These are phyloP conservation scores for Cordyceps militaris DNA, from an alignment of 2,329 filamentous ascomycete species.

Conservation along the genomic window DNA sequence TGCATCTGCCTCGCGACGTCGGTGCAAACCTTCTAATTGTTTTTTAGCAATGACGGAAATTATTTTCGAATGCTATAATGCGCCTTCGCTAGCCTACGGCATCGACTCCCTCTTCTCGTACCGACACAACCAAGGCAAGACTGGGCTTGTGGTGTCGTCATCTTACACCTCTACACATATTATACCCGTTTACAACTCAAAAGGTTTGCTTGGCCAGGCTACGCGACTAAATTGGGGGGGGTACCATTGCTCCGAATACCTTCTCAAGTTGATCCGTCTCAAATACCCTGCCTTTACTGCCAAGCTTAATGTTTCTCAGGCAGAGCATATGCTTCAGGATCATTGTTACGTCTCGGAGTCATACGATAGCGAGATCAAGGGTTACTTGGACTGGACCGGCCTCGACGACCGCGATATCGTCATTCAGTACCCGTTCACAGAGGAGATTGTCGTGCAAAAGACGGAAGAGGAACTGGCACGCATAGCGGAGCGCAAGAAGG, in stretches of 20 bases:
- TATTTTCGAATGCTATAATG: conserved; percentile 90
- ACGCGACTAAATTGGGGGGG: conserved; percentile 94
- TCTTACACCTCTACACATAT: conserved; percentile 92
- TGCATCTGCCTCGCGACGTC: conserved; percentile 15
- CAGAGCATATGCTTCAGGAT: conserved; percentile 77
- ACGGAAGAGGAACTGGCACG: conserved; percentile 86
- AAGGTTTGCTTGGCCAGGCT: conserved; percentile 75
- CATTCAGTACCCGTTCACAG: conserved; percentile 88
- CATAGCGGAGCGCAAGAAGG: conserved; percentile 89
- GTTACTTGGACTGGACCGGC: conserved; percentile 83
- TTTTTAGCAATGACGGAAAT: conserved; percentile 87
- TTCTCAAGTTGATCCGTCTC: conserved; percentile 78
- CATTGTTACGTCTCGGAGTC: conserved; percentile 85
- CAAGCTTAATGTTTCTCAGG: conserved; percentile 78
- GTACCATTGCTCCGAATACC: conserved; percentile 80
- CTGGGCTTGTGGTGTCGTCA: conserved; percentile 83
- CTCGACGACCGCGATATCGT: conserved; percentile 84
- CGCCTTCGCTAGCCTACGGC: conserved; percentile 83
- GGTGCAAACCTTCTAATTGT: not conserved
- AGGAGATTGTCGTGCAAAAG: conserved; percentile 85
- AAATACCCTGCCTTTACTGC: conserved; percentile 89
- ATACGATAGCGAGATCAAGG: conserved; percentile 70
- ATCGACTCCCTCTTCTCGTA: conserved; percentile 97
- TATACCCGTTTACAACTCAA: conserved; percentile 84
- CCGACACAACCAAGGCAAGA: conserved; percentile 79